Percentiles rank a stretch among this genome's conserved stretches.
Conservation (phyloP, 140 eudicot genomes). For the Cichorium intybus region DNA sequence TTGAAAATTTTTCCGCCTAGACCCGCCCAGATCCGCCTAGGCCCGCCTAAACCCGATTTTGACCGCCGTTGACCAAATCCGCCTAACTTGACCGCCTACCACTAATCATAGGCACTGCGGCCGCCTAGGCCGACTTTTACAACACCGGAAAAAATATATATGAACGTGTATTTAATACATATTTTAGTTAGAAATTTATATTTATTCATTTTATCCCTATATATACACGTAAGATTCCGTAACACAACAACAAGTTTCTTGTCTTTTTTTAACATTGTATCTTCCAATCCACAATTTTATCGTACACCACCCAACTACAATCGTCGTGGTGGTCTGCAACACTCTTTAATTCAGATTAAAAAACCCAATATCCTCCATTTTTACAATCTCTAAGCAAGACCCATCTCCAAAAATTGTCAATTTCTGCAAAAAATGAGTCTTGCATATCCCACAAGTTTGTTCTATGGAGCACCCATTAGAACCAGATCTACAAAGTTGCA, state of each 20-base stretch:
- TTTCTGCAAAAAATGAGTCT: slow-evolving; percentile 25
- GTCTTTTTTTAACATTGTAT: neutral
- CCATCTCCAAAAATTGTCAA: too few relatives aligned
- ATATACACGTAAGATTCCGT: neutral
- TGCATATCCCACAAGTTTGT: slow-evolving; percentile 20
- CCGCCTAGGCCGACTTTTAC: too few relatives aligned
- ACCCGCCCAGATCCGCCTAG: too few relatives aligned
- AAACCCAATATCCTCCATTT: neutral
- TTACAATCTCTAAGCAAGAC: neutral
- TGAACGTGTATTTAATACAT: neutral
- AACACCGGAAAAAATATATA: too few relatives aligned
- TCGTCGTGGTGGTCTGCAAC: neutral
- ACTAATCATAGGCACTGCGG: too few relatives aligned
- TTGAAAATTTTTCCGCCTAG: too few relatives aligned
- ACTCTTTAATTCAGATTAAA: neutral
- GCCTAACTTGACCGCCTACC: too few relatives aligned
- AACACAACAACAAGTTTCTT: neutral
- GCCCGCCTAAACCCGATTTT: too few relatives aligned
- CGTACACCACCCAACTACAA: neutral
- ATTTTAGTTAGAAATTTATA: neutral
- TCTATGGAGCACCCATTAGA: slow-evolving; percentile 22
- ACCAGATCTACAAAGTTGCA: slow-evolving; percentile 11
- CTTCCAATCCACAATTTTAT: neutral
- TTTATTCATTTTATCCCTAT: neutral
- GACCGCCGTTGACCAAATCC: too few relatives aligned